Conservation (phyloP, 768 basidiomycete species). For the Dictyophora rubrovolvata region DNA sequence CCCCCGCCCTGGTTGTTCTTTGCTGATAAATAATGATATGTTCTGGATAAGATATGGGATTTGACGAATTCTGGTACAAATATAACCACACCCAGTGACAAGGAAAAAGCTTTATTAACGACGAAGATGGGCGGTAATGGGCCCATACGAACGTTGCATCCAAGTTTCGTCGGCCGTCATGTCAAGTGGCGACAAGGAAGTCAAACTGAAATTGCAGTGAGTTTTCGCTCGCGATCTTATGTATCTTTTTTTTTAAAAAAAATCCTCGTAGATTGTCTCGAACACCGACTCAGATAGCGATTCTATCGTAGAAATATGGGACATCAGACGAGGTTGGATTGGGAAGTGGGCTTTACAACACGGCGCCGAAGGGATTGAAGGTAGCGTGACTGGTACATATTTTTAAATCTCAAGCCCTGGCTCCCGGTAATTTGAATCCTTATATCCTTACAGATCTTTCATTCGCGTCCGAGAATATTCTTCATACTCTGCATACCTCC, state of each 20-base stretch:
- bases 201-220: constrained; percentile 56
- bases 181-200: constrained; percentile 70
- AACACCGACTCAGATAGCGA: constrained; percentile 49
- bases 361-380: constrained; percentile 47
- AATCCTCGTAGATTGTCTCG: constrained; percentile 36
- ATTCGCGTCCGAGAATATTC: constrained; percentile 59
- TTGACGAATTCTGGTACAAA: constrained; percentile 33
- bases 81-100: not conserved
- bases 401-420: not conserved
- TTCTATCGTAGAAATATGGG: constrained; percentile 72
- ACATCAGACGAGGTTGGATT: constrained; percentile 69
- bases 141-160: constrained; percentile 43
- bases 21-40: not conserved
- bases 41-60: constrained; percentile 55
- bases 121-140: constrained; percentile 2
- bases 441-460: constrained; percentile 39
- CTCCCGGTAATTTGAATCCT: not conserved
- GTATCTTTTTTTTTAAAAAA: not conserved
- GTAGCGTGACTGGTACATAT: constrained; percentile 67
- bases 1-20: not conserved
- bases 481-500: constrained; percentile 66
- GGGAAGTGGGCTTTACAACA: constrained; percentile 66
- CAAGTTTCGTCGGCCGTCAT: constrained; percentile 63
- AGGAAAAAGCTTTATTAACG: not conserved
- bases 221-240: not conserved